Base-by-base conservation (phyloP, 2,329 filamentous ascomycete species). In the Trichoderma aggressivum region DNA sequence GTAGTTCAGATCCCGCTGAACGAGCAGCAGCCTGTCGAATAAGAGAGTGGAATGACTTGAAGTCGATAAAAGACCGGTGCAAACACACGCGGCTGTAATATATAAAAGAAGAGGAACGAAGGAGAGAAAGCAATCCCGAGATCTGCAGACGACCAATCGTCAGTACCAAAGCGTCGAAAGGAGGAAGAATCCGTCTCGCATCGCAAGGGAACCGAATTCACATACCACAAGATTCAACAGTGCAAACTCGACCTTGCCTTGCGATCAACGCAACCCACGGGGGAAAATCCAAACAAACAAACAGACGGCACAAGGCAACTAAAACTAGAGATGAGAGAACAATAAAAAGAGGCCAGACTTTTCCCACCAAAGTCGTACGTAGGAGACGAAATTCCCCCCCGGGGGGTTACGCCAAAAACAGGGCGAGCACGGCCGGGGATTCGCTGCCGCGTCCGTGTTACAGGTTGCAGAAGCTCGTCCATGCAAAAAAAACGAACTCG, bases 1-100 rank as follows among this genome's bases (percentile, higher is more conserved):
- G 34, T 26, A 39, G 82, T 86, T 87, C 86, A 87, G 85, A 86
- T 81, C 85, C 85, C 84, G 85, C 85, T 87, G 85, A 87, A 86
- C 75, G 76, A 76, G 76, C 76, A 62, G 67, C 65, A 68, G 56
- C 65, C 28, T 47, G 26, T 60, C 36, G 55, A 60, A 34, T 59
- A 24, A 59, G 50, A 39, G 50, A 67, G 59, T 47, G 39, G 28
- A 43, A 50, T 34, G n/a, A 55, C 47, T 32, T 39, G 36, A 24
- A 60, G 43, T 24, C 39, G 64, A 56, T 5, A 32, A 60, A 56
- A n/a, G 24, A 12, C 65, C 65, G n/a, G 65, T 34, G 65, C 65
- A 59, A 60, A 16, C 53, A 36, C 53, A 68, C 55, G 12, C 65
- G 59, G 47, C 34, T 24, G 28, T 28, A 47, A 36, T n/a, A 34